Percentiles rank a stretch among this genome's conserved stretches.
These are phyloP conservation scores for Fusarium sp. DNA, from an alignment of 2,329 filamentous ascomycete species.

Conservation along the genomic window DNA sequence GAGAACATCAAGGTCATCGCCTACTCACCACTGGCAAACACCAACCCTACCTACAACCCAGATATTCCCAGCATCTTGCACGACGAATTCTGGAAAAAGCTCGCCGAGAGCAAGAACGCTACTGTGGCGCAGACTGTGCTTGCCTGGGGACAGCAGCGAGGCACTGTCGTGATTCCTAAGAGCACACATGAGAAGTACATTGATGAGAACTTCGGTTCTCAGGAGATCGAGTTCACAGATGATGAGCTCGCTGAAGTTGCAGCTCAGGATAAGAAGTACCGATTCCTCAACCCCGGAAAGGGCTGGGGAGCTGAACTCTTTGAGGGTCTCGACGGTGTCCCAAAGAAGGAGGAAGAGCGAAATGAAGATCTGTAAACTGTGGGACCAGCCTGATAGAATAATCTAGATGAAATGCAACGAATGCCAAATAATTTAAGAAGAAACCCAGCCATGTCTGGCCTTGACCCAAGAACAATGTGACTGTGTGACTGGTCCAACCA, in stretches of 20 bases:
- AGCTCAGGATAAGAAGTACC: conserved; percentile 49
- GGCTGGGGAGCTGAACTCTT: conserved; percentile 59
- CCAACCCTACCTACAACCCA: conserved; percentile 43
- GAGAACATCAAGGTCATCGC: conserved; percentile 51
- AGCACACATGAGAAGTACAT: conserved; percentile 41
- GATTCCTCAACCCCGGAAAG: conserved; percentile 57
- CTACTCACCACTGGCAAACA: conserved; percentile 46
- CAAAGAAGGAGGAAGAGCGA: conserved; percentile 28
- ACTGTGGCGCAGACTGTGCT: conserved; percentile 43
- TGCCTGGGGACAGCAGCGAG: conserved; percentile 44
- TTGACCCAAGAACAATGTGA: too few species aligned
- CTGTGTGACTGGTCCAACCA: too few species aligned
- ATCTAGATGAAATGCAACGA: neutral
- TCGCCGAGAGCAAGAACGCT: conserved; percentile 41
- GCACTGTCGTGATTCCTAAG: conserved; percentile 43
- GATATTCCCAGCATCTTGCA: conserved; percentile 36
- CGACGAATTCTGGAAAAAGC: conserved; percentile 39
- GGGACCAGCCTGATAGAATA: neutral
- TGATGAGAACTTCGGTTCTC: conserved; percentile 40
- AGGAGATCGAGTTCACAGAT: conserved; percentile 28
- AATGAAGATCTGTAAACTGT: conserved; percentile 33
- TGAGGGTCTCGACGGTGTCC: conserved; percentile 57
- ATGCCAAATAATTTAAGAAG: too few species aligned
- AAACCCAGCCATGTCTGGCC: too few species aligned
- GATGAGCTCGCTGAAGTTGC: conserved; percentile 55